phyloP scores from a whole-genome alignment of 108 stramenopile genomes.

The Stephanodiscus minutulus region DNA sequence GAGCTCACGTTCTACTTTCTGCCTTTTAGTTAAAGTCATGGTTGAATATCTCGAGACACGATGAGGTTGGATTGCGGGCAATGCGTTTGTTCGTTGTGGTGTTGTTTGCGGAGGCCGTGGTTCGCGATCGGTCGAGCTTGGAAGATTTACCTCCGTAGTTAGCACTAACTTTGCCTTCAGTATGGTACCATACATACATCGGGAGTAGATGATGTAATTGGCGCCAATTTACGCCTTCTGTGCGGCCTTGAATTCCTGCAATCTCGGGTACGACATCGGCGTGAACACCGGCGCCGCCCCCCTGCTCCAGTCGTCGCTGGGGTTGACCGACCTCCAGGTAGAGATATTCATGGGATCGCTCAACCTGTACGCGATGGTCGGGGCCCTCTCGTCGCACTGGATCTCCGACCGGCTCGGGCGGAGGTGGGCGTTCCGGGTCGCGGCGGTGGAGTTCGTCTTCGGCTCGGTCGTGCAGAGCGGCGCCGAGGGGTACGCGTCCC shows the following conservation, averaged over 20 bases:
- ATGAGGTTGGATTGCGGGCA: too few relatives aligned
- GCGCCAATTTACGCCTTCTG: conserved; percentile 72
- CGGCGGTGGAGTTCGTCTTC: conserved; percentile 75
- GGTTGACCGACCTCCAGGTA: conserved; percentile 58
- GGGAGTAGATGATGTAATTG: too few relatives aligned
- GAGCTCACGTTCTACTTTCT: too few relatives aligned
- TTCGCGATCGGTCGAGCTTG: too few relatives aligned
- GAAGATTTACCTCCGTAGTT: too few relatives aligned
- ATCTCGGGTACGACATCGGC: conserved; percentile 76
- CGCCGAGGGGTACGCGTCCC: conserved; percentile 44
- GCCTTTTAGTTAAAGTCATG: too few relatives aligned
- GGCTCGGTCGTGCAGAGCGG: conserved; percentile 58
- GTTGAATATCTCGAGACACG: too few relatives aligned
- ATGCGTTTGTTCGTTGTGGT: too few relatives aligned
- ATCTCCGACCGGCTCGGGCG: conserved; percentile 70
- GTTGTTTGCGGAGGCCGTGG: too few relatives aligned
- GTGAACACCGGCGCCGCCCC: conserved; percentile 57
- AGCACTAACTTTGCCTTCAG: too few relatives aligned
- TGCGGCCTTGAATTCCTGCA: conserved; percentile 85
- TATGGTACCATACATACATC: too few relatives aligned
- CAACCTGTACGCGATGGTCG: conserved; percentile 79
- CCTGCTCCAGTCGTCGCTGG: conserved; percentile 59
- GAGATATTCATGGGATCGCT: conserved; percentile 78
- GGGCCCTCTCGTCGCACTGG: conserved; percentile 59
- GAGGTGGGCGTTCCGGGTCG: conserved; percentile 63